Conservation (phyloP, 1,284 basidiomycete species). For the Xerocomus nothofagi region DNA sequence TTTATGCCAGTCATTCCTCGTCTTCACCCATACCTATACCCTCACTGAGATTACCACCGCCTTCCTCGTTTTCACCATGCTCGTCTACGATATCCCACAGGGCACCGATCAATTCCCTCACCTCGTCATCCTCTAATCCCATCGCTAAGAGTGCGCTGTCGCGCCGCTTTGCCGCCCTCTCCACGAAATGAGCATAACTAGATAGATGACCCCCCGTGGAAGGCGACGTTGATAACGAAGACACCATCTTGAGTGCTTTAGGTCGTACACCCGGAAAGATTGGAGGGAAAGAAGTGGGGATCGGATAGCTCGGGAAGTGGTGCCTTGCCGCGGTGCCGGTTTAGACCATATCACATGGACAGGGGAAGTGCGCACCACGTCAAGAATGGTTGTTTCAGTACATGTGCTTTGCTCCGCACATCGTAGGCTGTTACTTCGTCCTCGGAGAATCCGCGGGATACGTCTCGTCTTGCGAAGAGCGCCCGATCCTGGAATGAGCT, state of each 20-base stretch:
- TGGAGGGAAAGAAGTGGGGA: conserved; percentile 51
- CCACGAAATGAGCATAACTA: conserved; percentile 45
- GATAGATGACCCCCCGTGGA: conserved; percentile 39
- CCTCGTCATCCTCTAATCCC: conserved; percentile 48
- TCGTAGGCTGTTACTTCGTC: conserved; percentile 40
- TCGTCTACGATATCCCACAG: conserved; percentile 54
- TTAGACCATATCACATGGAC: background rate
- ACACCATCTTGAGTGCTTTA: conserved; percentile 25
- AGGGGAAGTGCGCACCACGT: conserved; percentile 33
- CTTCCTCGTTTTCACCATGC: conserved; percentile 35
- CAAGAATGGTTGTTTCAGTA: conserved; percentile 36
- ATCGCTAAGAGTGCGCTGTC: conserved; percentile 26
- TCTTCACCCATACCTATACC: conserved; percentile 29
- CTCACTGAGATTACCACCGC: conserved; percentile 19
- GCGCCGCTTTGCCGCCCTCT: conserved; percentile 35
- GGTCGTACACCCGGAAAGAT: conserved; percentile 34
- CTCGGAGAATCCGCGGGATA: conserved; percentile 55
- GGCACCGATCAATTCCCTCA: conserved; percentile 49
- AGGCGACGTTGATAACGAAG: conserved; percentile 29
- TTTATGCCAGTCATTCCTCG: conserved; percentile 22
- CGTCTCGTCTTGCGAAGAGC: conserved; percentile 46
- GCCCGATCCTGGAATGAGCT: conserved; percentile 16
- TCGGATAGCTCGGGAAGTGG: conserved; percentile 47
- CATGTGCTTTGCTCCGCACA: conserved; percentile 35
- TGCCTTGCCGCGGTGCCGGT: conserved; percentile 31